phyloP scores from a whole-genome alignment of 2,329 filamentous ascomycete genomes.

The Pyricularia grisea region DNA sequence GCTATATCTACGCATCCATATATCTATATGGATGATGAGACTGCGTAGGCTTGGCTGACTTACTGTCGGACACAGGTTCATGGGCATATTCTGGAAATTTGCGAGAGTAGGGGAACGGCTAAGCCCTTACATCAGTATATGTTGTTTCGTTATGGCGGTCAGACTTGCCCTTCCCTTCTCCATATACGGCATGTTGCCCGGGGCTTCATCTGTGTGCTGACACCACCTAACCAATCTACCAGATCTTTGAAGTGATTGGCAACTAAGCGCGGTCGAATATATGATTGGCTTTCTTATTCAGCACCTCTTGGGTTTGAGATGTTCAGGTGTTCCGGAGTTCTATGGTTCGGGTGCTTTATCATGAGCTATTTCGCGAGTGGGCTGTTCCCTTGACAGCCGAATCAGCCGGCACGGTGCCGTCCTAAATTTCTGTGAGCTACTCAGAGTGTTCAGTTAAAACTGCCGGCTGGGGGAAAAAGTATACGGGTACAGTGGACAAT shows the following conservation, averaged over 20 bases:
- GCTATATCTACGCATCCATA: background rate
- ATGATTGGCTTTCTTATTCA: background rate
- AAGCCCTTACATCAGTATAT: slow-evolving; percentile 91
- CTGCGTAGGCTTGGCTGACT: background rate
- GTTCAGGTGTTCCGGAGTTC: background rate
- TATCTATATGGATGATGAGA: background rate
- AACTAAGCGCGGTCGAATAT: slow-evolving; percentile 3
- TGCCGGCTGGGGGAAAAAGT: background rate
- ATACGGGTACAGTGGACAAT: background rate
- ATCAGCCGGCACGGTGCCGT: background rate
- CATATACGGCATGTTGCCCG: background rate
- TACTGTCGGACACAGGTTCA: slow-evolving; percentile 39
- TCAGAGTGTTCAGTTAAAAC: background rate
- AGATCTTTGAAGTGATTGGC: slow-evolving; percentile 10
- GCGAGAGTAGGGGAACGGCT: slow-evolving; percentile 86
- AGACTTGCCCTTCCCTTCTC: background rate
- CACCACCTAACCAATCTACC: background rate
- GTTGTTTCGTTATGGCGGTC: slow-evolving; percentile 90
- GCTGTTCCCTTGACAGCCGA: background rate
- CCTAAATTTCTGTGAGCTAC: background rate
- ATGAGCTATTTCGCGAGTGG: background rate
- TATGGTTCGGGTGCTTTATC: background rate
- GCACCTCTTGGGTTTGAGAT: background rate
- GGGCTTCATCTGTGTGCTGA: slow-evolving; percentile 2
- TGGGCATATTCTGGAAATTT: slow-evolving; percentile 92